Conservation (phyloP, 192 early-diverging fungal species). For the Podila clonocystis region DNA sequence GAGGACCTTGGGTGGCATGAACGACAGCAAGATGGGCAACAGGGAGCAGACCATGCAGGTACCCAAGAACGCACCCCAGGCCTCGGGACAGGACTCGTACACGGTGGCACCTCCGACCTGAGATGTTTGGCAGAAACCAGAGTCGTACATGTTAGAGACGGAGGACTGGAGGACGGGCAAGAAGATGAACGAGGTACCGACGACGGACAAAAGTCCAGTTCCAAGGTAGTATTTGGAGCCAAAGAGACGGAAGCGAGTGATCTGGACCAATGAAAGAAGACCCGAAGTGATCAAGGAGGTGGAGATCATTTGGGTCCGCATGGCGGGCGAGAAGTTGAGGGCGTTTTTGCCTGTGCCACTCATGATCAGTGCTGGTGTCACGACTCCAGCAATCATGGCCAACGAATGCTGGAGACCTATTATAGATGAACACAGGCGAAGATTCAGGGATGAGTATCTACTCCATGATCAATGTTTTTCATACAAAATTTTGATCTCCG, state of each 20-base stretch:
- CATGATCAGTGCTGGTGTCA: slow-evolving; percentile 49
- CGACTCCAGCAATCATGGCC: slow-evolving; percentile 51
- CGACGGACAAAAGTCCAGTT: slow-evolving; percentile 60
- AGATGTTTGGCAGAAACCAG: slow-evolving; percentile 40
- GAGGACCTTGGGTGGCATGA: slow-evolving; percentile 56
- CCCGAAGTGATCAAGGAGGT: slow-evolving; percentile 65
- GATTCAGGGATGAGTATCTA: slow-evolving; percentile 3
- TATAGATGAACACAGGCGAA: neutral
- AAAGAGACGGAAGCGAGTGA: slow-evolving; percentile 60
- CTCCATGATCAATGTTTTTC: too few species aligned
- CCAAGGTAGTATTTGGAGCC: slow-evolving; percentile 50
- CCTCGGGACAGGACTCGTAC: slow-evolving; percentile 57
- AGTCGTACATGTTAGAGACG: slow-evolving; percentile 54
- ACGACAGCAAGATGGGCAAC: slow-evolving; percentile 55
- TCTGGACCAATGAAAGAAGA: slow-evolving; percentile 61
- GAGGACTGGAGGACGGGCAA: slow-evolving; percentile 61
- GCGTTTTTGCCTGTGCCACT: slow-evolving; percentile 29
- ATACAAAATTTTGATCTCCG: too few species aligned
- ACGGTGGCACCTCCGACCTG: slow-evolving; percentile 51
- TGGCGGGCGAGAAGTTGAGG: slow-evolving; percentile 30
- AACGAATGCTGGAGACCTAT: slow-evolving; percentile 45
- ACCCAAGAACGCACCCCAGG: slow-evolving; percentile 62
- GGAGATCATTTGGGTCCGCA: slow-evolving; percentile 54
- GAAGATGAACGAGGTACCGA: slow-evolving; percentile 63
- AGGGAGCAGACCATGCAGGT: slow-evolving; percentile 62